Evolutionary conservation across 176 grass and related monocot species (phyloP).

Genomic region (Olyra latifolia): DNA sequence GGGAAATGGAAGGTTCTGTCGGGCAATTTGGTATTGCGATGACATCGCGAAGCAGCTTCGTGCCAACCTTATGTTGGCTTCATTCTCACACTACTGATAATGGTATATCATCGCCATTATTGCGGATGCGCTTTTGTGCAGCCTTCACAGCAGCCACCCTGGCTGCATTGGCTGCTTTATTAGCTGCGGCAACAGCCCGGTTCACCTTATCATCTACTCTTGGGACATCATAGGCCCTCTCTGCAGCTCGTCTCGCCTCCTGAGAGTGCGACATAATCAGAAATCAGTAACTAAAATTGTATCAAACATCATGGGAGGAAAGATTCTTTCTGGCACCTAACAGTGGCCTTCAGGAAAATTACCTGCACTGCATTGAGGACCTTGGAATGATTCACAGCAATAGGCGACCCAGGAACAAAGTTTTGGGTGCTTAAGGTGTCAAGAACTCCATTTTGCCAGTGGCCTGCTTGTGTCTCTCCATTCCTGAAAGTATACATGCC

Average conservation of each 20-base stretch:
- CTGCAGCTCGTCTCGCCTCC: slow-evolving; percentile 92
- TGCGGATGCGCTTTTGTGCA: slow-evolving; percentile 71
- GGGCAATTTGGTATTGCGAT: slow-evolving; percentile 40
- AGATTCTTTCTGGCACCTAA: slow-evolving; percentile 19
- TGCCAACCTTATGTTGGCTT: slow-evolving; percentile 42
- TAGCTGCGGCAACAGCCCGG: slow-evolving; percentile 73
- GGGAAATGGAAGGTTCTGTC: slow-evolving; percentile 41
- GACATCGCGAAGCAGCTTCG: slow-evolving; percentile 45
- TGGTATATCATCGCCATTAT: slow-evolving; percentile 53
- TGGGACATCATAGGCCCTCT: slow-evolving; percentile 75
- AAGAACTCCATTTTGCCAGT: slow-evolving; percentile 92
- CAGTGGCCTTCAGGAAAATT: slow-evolving; percentile 5
- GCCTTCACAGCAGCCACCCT: slow-evolving; percentile 93
- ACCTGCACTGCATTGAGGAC: slow-evolving; percentile 96
- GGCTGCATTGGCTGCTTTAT: slow-evolving; percentile 96
- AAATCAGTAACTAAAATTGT: slow-evolving; percentile 18
- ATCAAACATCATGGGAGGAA: background rate
- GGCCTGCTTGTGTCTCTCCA: slow-evolving; percentile 94
- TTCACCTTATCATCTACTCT: slow-evolving; percentile 94
- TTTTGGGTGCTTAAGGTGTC: slow-evolving; percentile 86
- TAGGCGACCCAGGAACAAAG: slow-evolving; percentile 62
- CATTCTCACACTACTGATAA: slow-evolving; percentile 61
- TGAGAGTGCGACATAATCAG: slow-evolving; percentile 44
- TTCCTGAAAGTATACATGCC: slow-evolving; percentile 98
- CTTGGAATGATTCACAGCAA: slow-evolving; percentile 87